Base-by-base conservation (phyloP, 495 filamentous ascomycete species). In the Talaromyces wortmannii region DNA sequence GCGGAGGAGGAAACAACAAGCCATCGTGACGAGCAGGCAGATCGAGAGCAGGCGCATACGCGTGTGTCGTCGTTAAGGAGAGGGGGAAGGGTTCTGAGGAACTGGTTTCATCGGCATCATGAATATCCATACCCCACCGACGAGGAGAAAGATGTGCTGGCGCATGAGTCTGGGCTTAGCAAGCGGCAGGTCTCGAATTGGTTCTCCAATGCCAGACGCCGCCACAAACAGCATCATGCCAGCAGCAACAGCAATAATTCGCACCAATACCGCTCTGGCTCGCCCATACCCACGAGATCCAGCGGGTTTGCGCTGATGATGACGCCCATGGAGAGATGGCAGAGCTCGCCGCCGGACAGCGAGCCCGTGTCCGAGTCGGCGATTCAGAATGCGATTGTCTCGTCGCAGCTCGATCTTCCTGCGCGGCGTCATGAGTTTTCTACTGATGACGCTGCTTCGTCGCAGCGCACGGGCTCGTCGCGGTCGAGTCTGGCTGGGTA, bases 271-370 rank as follows among this genome's bases (percentile, higher is more conserved):
- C 64, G 67, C 6, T 61, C 64, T 4, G 67, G 70, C 4, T 75
- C 72, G 7, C 72, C 72, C 0, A 63, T 75, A 53, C 63, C 72
- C 3, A 57, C 48, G 74, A 29, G 67, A 68, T 65, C 33, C 54
- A 71, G 42, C 58, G 80, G 53, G 66, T 78, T 59, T 63, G 73
- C 62, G 73, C 87, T 78, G 77, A 84, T 75, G 63, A 72, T 75
- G 63, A 72, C 70, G 52, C 89, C 89, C 1, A 70, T 94, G 55
- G 88, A 94, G 63, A 72, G 89, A 67, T 94, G 89, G 89, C 78
- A 86, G 66, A 74, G 82, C 60, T 91, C 88, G 32, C 89, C 89
- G 4, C 89, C 89, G 10, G 89, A 92, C 68, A 78, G 91, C 64
- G 89, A 75, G 29, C 60, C 64, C 2, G 63, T 70, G 0, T 48